These are phyloP conservation scores for Colletotrichum musicola DNA, from an alignment of 2,329 filamentous ascomycete species.

Conservation along the genomic window DNA sequence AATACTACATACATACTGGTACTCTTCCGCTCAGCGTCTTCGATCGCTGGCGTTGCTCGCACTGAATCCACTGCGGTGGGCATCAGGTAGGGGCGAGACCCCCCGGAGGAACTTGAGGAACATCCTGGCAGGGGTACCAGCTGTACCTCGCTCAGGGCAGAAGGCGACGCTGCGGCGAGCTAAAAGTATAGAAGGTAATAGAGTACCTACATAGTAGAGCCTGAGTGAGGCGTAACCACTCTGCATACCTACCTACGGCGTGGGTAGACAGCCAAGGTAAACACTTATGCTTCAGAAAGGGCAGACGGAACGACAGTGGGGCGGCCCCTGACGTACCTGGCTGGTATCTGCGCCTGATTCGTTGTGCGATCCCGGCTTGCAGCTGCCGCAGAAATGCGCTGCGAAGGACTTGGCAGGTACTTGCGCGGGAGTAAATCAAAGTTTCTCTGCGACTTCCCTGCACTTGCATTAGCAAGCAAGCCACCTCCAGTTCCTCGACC, in stretches of 20 bases:
- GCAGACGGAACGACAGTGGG: constrained; percentile 9
- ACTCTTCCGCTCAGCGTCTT: too few relatives aligned
- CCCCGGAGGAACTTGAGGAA: constrained; percentile 13
- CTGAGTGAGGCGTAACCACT: too few relatives aligned
- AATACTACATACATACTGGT: too few relatives aligned
- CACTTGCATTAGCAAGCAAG: constrained; percentile 32
- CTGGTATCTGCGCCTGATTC: constrained; percentile 13
- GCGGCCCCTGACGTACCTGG: constrained; percentile 8
- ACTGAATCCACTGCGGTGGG: too few relatives aligned
- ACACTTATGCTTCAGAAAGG: not conserved
- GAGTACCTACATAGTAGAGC: too few relatives aligned
- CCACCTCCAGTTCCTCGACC: constrained; percentile 18
- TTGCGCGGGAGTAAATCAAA: constrained; percentile 3
- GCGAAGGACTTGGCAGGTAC: constrained; percentile 28
- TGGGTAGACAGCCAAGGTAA: not conserved
- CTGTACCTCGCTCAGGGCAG: not conserved
- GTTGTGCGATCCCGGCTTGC: not conserved
- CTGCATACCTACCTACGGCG: too few relatives aligned
- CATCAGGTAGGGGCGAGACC: too few relatives aligned
- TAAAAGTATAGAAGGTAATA: too few relatives aligned
- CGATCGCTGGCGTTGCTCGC: too few relatives aligned
- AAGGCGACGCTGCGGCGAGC: too few relatives aligned
- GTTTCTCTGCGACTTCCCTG: constrained; percentile 24
- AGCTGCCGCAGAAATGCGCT: constrained; percentile 17
- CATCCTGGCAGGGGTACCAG: constrained; percentile 1